These are phyloP conservation scores for Orbilia brochopaga DNA, from an alignment of 2,329 filamentous ascomycete genomes.

Conservation along the genomic window DNA sequence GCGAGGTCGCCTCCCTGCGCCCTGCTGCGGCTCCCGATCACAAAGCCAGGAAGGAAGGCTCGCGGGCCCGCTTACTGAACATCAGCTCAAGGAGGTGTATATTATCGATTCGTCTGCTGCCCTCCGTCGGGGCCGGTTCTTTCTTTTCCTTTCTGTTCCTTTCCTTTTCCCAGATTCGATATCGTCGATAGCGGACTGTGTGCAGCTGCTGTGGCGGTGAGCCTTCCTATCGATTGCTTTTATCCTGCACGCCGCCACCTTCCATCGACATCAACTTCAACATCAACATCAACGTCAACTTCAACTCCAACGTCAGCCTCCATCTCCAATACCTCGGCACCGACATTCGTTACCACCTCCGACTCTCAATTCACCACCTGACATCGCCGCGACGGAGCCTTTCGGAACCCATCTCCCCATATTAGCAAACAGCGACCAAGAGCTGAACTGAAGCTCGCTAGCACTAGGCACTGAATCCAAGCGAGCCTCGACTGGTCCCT, in stretches of 20 bases:
- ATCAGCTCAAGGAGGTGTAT: not conserved
- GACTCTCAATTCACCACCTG: not conserved
- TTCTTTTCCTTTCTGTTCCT: constrained; percentile 7
- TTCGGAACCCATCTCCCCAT: not conserved
- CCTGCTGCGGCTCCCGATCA: constrained; percentile 21
- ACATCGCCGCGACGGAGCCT: not conserved
- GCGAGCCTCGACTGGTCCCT: not conserved
- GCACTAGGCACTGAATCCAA: not conserved
- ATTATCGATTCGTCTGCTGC: not conserved
- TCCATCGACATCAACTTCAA: constrained; percentile 6
- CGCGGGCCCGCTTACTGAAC: not conserved
- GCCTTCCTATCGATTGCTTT: not conserved
- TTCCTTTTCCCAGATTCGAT: constrained; percentile 14
- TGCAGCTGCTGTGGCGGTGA: constrained; percentile 8
- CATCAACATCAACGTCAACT: not conserved
- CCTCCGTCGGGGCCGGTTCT: not conserved
- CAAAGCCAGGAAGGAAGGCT: not conserved
- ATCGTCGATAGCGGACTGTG: not conserved
- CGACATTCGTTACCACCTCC: too few relatives aligned
- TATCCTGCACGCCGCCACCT: not conserved
- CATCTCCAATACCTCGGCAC: too few relatives aligned
- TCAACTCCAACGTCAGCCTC: not conserved
- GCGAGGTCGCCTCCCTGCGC: constrained; percentile 7
- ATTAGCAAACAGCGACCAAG: not conserved
- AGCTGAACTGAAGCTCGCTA: constrained; percentile 1